phyloP scores from a whole-genome alignment of 148 eudicot species.

The Silene latifolia region DNA sequence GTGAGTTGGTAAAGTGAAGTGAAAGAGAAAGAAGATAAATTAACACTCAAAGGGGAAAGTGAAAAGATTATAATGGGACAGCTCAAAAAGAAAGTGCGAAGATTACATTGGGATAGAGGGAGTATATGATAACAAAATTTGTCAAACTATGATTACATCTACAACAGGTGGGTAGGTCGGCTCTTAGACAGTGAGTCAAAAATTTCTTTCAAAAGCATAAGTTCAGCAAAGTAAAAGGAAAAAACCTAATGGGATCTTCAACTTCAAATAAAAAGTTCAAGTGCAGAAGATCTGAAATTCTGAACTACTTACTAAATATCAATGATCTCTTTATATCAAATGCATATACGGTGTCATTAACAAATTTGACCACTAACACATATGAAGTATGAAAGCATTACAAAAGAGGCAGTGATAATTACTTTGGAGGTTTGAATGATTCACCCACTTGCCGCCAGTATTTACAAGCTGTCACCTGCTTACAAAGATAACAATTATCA shows the following conservation, averaged over 20 bases:
- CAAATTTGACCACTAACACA: neutral
- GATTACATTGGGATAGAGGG: no score
- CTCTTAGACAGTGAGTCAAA: neutral
- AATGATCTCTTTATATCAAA: neutral
- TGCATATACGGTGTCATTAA: neutral
- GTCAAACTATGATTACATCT: neutral
- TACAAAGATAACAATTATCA: neutral
- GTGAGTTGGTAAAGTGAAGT: no score
- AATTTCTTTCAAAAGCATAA: neutral
- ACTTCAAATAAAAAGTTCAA: neutral
- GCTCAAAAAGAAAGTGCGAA: no score
- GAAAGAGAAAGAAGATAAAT: no score
- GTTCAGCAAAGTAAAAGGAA: neutral
- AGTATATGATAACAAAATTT: neutral
- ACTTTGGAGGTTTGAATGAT: conserved; percentile 88
- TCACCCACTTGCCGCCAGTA: conserved; percentile 94
- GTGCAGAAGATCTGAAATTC: neutral
- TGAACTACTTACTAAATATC: no score
- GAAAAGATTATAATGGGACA: no score
- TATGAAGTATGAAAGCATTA: neutral
- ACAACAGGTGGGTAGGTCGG: neutral
- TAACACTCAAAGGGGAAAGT: no score
- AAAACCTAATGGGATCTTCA: neutral
- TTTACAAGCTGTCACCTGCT: conserved; percentile 75
- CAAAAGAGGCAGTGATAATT: conserved; percentile 21